Evolutionary conservation across 2,329 filamentous ascomycete species (phyloP).

Genomic region (Metarhizium album): DNA sequence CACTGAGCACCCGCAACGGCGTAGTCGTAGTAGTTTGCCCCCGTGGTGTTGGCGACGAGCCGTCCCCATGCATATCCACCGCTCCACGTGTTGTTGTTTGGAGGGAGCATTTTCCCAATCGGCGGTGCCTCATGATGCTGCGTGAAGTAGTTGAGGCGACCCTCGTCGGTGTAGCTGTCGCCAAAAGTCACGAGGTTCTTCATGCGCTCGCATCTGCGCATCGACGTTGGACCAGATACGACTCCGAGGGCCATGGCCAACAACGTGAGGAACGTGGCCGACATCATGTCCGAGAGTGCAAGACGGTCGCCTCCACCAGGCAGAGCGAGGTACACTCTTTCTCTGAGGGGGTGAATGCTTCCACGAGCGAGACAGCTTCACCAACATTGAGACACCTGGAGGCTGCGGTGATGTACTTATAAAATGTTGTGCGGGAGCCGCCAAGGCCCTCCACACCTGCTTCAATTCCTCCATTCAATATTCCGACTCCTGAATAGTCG

Average conservation of each 20-base stretch:
- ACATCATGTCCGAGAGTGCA: background rate
- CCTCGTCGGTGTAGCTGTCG: conserved; percentile 69
- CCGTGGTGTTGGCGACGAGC: conserved; percentile 49
- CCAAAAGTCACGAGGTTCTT: conserved; percentile 58
- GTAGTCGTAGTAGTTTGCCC: conserved; percentile 52
- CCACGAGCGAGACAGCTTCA: no score
- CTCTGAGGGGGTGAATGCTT: background rate
- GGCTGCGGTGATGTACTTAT: background rate
- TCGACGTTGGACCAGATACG: background rate
- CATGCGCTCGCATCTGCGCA: background rate
- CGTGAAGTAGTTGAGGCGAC: conserved; percentile 52
- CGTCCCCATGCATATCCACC: conserved; percentile 62
- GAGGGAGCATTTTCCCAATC: conserved; percentile 37
- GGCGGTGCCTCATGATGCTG: conserved; percentile 52
- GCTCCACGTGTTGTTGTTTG: conserved; percentile 42
- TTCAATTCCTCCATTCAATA: no score
- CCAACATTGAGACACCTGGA: no score
- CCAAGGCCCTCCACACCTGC: no score
- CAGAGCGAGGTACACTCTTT: no score
- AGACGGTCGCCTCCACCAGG: no score
- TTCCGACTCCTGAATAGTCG: no score
- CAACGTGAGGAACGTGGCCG: background rate
- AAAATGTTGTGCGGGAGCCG: no score
- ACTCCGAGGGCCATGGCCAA: background rate
- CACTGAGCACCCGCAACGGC: conserved; percentile 64